Conservation (phyloP, 2,329 filamentous ascomycete genomes). For the Claviceps citrina region DNA sequence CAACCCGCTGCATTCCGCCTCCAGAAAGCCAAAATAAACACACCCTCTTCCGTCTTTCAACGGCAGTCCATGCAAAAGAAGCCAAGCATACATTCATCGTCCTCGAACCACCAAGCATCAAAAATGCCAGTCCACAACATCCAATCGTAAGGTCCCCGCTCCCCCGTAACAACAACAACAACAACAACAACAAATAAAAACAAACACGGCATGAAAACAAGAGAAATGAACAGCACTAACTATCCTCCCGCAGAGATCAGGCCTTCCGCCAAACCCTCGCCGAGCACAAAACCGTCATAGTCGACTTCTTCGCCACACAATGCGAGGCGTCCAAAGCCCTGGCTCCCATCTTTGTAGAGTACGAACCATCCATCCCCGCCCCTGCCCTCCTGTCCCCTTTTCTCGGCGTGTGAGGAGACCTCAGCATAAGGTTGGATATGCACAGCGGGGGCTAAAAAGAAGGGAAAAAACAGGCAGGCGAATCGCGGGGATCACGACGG, state of each 20-base stretch:
- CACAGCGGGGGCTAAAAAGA: no score
- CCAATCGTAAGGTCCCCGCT: neutral
- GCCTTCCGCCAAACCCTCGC: neutral
- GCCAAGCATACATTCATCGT: neutral
- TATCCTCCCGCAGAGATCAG: neutral
- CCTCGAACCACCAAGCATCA: neutral
- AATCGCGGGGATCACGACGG: constrained; percentile 2
- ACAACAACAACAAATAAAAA: neutral
- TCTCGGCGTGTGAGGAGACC: no score
- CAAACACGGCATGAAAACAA: no score
- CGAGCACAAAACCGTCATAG: constrained; percentile 1
- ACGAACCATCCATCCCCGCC: neutral
- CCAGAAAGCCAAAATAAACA: no score
- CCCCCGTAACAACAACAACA: neutral
- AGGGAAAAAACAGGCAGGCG: constrained; percentile 1
- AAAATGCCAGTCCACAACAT: constrained; percentile 5
- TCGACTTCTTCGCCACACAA: constrained; percentile 4
- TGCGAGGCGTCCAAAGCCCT: constrained; percentile 4
- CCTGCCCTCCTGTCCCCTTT: no score
- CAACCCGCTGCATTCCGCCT: no score
- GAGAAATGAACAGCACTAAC: neutral
- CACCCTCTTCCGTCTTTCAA: no score
- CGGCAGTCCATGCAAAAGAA: no score
- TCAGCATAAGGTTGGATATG: no score
- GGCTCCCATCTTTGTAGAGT: constrained; percentile 6